Evolutionary conservation across 2,329 filamentous ascomycete species (phyloP), one percentile per base, ranked within the genome.

Genomic region (Westerdykella sp.): DNA sequence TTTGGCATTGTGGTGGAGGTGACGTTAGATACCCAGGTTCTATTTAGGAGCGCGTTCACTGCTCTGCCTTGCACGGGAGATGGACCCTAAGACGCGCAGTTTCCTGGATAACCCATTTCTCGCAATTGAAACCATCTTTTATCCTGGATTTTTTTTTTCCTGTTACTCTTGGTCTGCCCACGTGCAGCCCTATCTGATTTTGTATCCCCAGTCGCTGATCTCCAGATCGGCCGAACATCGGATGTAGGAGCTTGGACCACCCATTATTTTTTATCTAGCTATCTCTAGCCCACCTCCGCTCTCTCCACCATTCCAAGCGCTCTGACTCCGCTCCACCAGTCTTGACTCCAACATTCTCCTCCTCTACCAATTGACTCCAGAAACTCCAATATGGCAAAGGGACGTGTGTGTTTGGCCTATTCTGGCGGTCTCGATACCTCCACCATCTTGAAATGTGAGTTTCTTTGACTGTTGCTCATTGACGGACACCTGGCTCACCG

Each of bases 381-480:
- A 31, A 52, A 11, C 5, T 28, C 13, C 11, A 61, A 23, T 34
- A 69, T 69, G 66, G 48, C 63, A 40, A 68, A 69, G 47, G 64
- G 64, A 64, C 69, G 70, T 52, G 72, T 75, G 45, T 74, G 72
- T 55, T 61, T 74, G 47, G 72, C 72, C 52, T 74, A 74, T 65
- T 72, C 69, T 49, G 72, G 78, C 62, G 78, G 78, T 59, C 72
- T 81, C 49, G 78, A 81, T 59, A 81, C 78, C 54, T 77, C 73
- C 59, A 77, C 74, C 48, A 78, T 78, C 32, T 35, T 35, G 32
- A 35, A 35, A 35, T 35, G 32, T 35, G 32, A 35, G 32, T 28
- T 10, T 28, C 32, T 35, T 18, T 35, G n/a, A 62, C 65, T 74
- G 34, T 56, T 72, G 9, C 34, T 30, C 14, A 36, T 22, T 28